Conservation (phyloP, 345 rosid genomes). For the Gossypium longicalyx region DNA sequence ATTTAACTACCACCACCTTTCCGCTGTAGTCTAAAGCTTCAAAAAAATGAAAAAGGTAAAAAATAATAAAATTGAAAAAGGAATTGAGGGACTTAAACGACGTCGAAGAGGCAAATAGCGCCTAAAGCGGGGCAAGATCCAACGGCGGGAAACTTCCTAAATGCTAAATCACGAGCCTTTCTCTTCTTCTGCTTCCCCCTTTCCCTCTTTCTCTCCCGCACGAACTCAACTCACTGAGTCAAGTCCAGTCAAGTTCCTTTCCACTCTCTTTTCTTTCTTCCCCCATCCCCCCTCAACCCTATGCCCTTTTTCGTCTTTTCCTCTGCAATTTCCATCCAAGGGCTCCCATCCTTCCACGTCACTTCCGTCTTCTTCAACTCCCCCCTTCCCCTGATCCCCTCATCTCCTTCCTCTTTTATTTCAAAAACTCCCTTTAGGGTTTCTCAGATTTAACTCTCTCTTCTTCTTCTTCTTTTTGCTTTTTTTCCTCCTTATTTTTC, state of each 20-base stretch:
- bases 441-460: conserved; percentile 33
- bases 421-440: conserved; percentile 43
- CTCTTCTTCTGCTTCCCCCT: not conserved
- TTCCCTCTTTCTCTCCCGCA: not conserved
- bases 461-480: not conserved
- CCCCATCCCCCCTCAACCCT: conserved; percentile 8
- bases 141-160: conserved; percentile 21
- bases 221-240: conserved; percentile 17
- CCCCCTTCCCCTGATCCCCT: conserved; percentile 32
- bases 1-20: not conserved
- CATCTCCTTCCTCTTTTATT: conserved; percentile 20
- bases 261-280: conserved; percentile 14
- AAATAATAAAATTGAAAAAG: not conserved
- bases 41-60: not conserved
- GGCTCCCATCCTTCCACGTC: conserved; percentile 64
- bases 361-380: conserved; percentile 71
- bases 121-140: conserved; percentile 13
- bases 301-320: conserved; percentile 72
- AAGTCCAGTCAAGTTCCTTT: conserved; percentile 23
- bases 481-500: not conserved
- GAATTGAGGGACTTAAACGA: not conserved
- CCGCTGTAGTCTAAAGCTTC: not conserved
- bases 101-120: not conserved
- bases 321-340: conserved; percentile 37
- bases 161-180: not conserved